phyloP scores from a whole-genome alignment of 306 rosid genomes.

The Cicer cuneatum region DNA sequence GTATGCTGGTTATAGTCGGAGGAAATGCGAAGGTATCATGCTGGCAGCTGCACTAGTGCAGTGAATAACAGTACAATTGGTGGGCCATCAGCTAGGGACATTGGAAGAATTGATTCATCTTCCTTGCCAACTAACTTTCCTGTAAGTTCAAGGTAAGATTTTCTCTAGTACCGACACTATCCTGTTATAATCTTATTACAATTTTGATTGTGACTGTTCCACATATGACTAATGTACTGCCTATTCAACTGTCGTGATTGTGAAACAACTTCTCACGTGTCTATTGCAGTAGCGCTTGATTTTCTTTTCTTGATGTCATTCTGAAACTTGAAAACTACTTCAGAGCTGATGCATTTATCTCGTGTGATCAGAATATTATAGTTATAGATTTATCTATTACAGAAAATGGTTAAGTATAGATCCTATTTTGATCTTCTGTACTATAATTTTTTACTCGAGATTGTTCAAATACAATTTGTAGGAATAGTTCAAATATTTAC shows the following conservation, averaged over 20 bases:
- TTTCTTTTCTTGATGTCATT: conserved; percentile 5
- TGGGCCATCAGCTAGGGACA: conserved; percentile 82
- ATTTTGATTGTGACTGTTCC: not conserved
- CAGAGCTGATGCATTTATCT: conserved; percentile 3
- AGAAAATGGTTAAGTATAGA: not conserved
- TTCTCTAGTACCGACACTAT: conserved; percentile 3
- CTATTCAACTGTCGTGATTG: conserved; percentile 16
- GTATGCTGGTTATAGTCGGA: conserved; percentile 89
- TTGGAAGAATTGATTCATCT: conserved; percentile 82
- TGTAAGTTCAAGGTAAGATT: conserved; percentile 69
- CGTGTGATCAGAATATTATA: conserved; percentile 28
- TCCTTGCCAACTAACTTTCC: conserved; percentile 72
- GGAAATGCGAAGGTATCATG: conserved; percentile 92
- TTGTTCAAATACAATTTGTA: conserved; percentile 11
- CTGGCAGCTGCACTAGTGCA: conserved; percentile 93
- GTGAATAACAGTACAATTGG: conserved; percentile 78
- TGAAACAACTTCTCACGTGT: conserved; percentile 19
- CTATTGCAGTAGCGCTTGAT: conserved; percentile 4
- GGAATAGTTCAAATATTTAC: conserved; percentile 10
- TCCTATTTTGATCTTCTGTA: not conserved
- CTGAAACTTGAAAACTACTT: conserved; percentile 21
- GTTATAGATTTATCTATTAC: not conserved
- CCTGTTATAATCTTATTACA: not conserved
- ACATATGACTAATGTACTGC: not conserved
- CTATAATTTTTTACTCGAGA: not conserved